Evolutionary conservation across 2,329 filamentous ascomycete genomes (phyloP).

Genomic region (Chaetomium globosum): DNA sequence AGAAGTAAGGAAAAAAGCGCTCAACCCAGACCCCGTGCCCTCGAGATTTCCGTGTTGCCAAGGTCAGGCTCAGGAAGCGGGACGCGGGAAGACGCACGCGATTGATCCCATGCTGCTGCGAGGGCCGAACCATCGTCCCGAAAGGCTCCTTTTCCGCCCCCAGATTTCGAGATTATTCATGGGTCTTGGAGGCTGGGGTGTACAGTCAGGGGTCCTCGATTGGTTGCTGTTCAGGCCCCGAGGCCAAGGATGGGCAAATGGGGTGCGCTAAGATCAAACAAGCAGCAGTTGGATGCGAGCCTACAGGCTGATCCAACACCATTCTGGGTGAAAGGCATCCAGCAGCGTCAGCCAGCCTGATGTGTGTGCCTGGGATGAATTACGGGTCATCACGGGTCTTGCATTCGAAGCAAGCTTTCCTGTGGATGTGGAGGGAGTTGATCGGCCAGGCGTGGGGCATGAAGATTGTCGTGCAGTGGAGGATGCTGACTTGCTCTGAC

Average conservation of each 20-base stretch:
- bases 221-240: conserved; percentile 12
- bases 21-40: neutral
- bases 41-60: neutral
- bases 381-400: neutral
- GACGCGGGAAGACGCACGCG: conserved; percentile 13
- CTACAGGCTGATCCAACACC: conserved; percentile 10
- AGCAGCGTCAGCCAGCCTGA: too few relatives aligned
- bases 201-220: conserved; percentile 3
- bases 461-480: too few relatives aligned
- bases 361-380: neutral
- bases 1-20: neutral
- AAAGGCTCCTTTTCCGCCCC: neutral
- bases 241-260: neutral
- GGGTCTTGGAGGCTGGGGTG: conserved; percentile 16
- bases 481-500: too few relatives aligned
- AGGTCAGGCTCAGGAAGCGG: neutral
- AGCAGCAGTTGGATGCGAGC: conserved; percentile 8
- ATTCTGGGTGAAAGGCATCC: neutral
- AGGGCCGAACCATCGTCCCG: conserved; percentile 2
- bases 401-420: neutral
- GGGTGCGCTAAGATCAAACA: conserved; percentile 12
- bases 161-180: conserved; percentile 14
- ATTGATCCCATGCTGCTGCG: neutral
- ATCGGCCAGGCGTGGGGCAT: too few relatives aligned
- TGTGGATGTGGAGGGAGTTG: neutral